Percentiles rank a stretch among this genome's conserved stretches.
Conservation (phyloP, 305 asterid species). For the Withania somnifera region DNA sequence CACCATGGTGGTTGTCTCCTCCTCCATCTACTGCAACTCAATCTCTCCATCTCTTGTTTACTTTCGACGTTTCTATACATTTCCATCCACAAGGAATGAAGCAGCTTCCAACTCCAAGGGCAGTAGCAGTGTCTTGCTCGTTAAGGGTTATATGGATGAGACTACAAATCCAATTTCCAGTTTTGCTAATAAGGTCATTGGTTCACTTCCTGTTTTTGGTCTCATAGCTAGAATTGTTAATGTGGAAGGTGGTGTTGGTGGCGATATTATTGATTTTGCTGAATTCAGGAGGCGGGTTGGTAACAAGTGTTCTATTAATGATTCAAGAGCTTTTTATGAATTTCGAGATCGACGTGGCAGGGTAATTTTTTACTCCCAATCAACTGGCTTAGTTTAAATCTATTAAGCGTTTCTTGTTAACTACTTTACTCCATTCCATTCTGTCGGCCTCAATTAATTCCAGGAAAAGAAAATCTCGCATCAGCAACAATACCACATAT, state of each 20-base stretch:
- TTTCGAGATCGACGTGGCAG: conserved; percentile 73
- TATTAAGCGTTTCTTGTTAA: background rate
- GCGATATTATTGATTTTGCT: conserved; percentile 71
- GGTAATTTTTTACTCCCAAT: conserved; percentile 24
- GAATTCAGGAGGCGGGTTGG: conserved; percentile 87
- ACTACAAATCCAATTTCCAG: conserved; percentile 54
- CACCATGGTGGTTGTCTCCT: conserved; percentile 55
- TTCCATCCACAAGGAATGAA: conserved; percentile 17
- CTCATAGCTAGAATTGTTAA: conserved; percentile 65
- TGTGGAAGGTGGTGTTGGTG: conserved; percentile 86
- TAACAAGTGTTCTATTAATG: conserved; percentile 71
- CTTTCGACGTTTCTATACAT: conserved; percentile 31
- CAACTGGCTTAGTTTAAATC: background rate
- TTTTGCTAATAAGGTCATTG: conserved; percentile 66
- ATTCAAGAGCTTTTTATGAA: conserved; percentile 70
- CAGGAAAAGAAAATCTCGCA: no score
- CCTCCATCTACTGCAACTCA: conserved; percentile 29
- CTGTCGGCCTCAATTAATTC: no score
- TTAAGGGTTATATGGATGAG: conserved; percentile 75
- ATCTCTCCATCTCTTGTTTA: conserved; percentile 36
- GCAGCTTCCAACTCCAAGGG: conserved; percentile 19
- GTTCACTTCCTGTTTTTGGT: conserved; percentile 81
- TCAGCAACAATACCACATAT: no score
- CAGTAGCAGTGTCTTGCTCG: conserved; percentile 20
- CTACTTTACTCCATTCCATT: no score